phyloP scores from a whole-genome alignment of 495 filamentous ascomycete genomes.

The Xylaria telfairii region DNA sequence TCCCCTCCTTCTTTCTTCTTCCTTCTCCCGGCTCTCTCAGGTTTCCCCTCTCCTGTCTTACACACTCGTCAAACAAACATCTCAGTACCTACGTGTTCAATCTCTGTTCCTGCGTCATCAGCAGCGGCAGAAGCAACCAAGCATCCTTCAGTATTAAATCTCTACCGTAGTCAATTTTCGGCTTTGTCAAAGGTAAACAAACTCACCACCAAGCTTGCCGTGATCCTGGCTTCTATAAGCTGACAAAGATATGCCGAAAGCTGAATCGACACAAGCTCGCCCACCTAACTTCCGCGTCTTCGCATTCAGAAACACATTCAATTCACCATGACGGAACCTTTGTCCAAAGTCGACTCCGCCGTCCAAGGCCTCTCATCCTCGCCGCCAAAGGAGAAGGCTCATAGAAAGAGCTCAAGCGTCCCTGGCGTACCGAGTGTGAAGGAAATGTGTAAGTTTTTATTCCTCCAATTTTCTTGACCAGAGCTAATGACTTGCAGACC shows the following conservation, averaged over 20 bases:
- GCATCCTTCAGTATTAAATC: not conserved
- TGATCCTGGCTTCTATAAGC: not conserved
- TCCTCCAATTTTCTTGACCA: conserved; percentile 7
- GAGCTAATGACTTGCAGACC: conserved; percentile 60
- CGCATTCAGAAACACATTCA: conserved; percentile 8
- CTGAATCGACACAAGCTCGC: conserved; percentile 3
- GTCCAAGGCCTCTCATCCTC: conserved; percentile 76
- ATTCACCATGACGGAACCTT: conserved; percentile 68
- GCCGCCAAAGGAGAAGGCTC: conserved; percentile 67
- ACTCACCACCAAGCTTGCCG: not conserved
- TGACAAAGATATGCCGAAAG: conserved; percentile 10
- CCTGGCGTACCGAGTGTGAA: conserved; percentile 80
- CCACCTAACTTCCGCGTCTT: conserved; percentile 25
- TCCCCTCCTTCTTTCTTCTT: conserved; percentile 33
- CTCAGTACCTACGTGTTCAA: not conserved
- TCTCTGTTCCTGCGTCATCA: not conserved
- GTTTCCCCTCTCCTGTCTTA: conserved; percentile 30
- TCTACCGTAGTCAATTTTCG: not conserved
- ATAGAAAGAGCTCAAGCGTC: conserved; percentile 72
- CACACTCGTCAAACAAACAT: conserved; percentile 10
- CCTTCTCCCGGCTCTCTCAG: conserved; percentile 37
- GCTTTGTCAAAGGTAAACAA: conserved; percentile 9
- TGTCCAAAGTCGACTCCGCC: conserved; percentile 87
- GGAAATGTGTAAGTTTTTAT: conserved; percentile 72
- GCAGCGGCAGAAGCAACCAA: not conserved